Conservation (phyloP, 2,329 filamentous ascomycete species). For the Sarocladiaceae sp. region DNA sequence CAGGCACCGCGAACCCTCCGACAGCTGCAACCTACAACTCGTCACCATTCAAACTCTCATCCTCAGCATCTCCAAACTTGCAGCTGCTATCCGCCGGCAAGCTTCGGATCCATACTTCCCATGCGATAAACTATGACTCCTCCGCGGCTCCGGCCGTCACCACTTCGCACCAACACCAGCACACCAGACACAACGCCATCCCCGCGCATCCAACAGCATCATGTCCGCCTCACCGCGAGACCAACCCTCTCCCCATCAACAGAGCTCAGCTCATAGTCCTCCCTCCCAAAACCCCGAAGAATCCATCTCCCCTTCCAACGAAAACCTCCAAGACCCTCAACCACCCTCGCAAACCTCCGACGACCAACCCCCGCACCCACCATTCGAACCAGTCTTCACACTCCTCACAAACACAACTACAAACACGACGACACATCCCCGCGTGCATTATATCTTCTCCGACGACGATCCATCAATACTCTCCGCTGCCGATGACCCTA, state of each 20-base stretch:
- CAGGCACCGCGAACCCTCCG: too few relatives aligned
- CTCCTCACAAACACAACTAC: slow-evolving; percentile 74
- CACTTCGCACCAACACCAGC: neutral
- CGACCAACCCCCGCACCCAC: slow-evolving; percentile 21
- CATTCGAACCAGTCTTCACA: slow-evolving; percentile 80
- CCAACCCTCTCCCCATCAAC: neutral
- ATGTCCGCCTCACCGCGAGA: slow-evolving; percentile 6
- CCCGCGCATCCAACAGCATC: neutral
- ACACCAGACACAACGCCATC: neutral
- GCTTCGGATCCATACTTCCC: neutral
- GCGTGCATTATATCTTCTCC: slow-evolving; percentile 86
- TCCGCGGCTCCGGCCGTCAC: neutral
- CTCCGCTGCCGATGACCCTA: slow-evolving; percentile 25
- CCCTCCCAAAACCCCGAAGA: neutral
- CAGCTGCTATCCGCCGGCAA: too few relatives aligned
- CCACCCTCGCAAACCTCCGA: slow-evolving; percentile 3
- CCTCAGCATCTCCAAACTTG: too few relatives aligned
- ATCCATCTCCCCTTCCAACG: neutral
- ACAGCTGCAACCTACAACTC: too few relatives aligned
- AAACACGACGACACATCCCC: slow-evolving; percentile 74
- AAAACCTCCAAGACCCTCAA: neutral
- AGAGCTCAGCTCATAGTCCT: neutral
- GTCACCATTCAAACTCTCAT: too few relatives aligned
- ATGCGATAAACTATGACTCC: slow-evolving; percentile 5
- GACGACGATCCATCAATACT: slow-evolving; percentile 83